Percentiles rank a stretch among this genome's conserved stretches.
phyloP scores from a whole-genome alignment of 805 yeast species.

The Barnettozyma vustinii region DNA sequence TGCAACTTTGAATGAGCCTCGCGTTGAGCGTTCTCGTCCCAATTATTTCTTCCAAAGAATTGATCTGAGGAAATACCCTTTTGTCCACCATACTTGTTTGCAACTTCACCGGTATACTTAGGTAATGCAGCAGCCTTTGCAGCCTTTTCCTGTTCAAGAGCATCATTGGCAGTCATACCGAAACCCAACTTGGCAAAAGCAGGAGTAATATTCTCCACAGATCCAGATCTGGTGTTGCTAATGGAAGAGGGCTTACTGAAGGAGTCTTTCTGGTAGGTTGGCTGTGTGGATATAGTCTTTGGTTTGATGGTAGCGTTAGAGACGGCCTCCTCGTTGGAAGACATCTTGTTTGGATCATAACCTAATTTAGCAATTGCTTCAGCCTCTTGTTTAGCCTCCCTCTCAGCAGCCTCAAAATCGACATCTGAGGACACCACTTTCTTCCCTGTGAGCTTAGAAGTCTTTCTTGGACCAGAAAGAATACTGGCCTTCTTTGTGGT shows the following conservation, averaged over 20 bases:
- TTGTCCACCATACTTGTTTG: constrained; percentile 75
- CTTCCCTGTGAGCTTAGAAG: constrained; percentile 53
- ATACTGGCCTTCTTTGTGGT: constrained; percentile 35
- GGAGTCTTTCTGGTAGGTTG: constrained; percentile 10
- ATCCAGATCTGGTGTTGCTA: constrained; percentile 9
- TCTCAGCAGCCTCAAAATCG: constrained; percentile 64
- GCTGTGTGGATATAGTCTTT: constrained; percentile 21
- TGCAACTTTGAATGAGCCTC: constrained; percentile 83
- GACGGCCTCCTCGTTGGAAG: constrained; percentile 8
- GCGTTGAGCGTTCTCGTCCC: constrained; percentile 67
- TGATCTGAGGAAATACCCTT: constrained; percentile 96
- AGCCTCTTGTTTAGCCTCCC: constrained; percentile 77
- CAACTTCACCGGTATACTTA: constrained; percentile 69
- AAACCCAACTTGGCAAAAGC: constrained; percentile 80
- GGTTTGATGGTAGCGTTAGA: constrained; percentile 16
- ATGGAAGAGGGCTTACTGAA: constrained; percentile 7
- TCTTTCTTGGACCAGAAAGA: constrained; percentile 48
- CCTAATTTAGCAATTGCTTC: constrained; percentile 49
- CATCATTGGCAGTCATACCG: constrained; percentile 74
- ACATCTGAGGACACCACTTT: constrained; percentile 48
- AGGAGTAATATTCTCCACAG: constrained; percentile 49
- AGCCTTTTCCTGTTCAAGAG: constrained; percentile 39
- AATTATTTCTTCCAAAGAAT: constrained; percentile 82
- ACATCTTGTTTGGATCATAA: constrained; percentile 32
- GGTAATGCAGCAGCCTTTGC: constrained; percentile 47